A percentile compares a stretch with the other conserved stretches of the same genome.
phyloP scores from a whole-genome alignment of 371 early-diverging fungal genomes.

The Mucor mucedo region DNA sequence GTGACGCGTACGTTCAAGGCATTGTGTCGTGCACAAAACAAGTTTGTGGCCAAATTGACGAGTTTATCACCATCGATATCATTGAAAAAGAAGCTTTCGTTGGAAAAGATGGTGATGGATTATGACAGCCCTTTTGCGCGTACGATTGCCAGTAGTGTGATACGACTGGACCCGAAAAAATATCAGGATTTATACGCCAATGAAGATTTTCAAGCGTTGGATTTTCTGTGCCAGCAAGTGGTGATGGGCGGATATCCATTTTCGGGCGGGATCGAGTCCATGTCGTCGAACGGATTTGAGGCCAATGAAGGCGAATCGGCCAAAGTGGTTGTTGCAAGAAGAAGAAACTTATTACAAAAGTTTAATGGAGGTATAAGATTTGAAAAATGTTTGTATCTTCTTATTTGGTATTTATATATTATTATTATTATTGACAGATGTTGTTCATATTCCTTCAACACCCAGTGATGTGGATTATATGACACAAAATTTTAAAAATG shows the following conservation, averaged over 20 bases:
- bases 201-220: conserved; percentile 28
- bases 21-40: conserved; percentile 10
- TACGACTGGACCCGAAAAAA: background rate
- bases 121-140: conserved; percentile 41
- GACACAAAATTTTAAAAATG: conserved; percentile 51
- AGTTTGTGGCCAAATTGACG: conserved; percentile 4
- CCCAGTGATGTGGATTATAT: conserved; percentile 39
- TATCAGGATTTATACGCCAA: background rate
- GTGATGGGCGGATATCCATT: conserved; percentile 58
- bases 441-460: conserved; percentile 49
- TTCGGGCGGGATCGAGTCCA: conserved; percentile 48
- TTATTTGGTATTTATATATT: background rate
- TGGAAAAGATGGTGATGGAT: conserved; percentile 24
- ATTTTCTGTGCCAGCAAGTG: conserved; percentile 51
- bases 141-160: conserved; percentile 16
- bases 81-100: background rate
- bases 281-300: conserved; percentile 51
- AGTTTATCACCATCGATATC: background rate
- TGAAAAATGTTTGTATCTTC: background rate
- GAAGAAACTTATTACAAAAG: conserved; percentile 49
- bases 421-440: conserved; percentile 24
- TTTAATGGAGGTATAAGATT: conserved; percentile 38
- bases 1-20: conserved; percentile 7
- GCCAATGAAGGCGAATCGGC: conserved; percentile 56
- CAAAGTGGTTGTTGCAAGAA: conserved; percentile 51